A percentile compares a stretch with the other conserved stretches of the same genome.
Evolutionary conservation across 148 eudicot species (phyloP).

Genomic region (Rhododendron griersonianum): DNA sequence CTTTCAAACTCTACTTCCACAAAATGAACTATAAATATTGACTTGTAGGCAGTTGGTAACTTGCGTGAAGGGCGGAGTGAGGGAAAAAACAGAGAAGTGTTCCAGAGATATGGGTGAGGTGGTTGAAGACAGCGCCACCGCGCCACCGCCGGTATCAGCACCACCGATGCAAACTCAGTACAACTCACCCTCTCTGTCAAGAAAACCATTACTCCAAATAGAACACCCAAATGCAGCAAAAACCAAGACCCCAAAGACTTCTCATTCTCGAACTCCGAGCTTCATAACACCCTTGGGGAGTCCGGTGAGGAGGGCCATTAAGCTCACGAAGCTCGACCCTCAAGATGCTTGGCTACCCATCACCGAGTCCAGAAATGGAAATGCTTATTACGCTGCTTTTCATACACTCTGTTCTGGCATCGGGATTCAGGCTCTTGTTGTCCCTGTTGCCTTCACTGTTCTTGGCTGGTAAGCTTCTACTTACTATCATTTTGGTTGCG

Average conservation of each 20-base stretch:
- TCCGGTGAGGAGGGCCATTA: constrained; percentile 10
- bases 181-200: constrained; percentile 11
- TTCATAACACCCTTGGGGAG: constrained; percentile 15
- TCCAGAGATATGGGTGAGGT: constrained; percentile 13
- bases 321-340: constrained; percentile 8
- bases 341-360: constrained; percentile 22
- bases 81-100: not conserved
- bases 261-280: not conserved
- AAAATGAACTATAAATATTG: not conserved
- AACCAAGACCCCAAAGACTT: not conserved
- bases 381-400: constrained; percentile 15
- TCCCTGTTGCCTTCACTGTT: constrained; percentile 18
- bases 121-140: constrained; percentile 1
- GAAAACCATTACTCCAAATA: constrained; percentile 2
- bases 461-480: constrained; percentile 13
- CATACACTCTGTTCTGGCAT: constrained; percentile 15
- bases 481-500: not conserved
- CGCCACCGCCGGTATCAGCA: not conserved
- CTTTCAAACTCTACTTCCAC: not conserved
- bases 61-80: not conserved
- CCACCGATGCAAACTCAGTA: constrained; percentile 13
- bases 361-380: constrained; percentile 19
- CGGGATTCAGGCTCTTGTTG: constrained; percentile 13
- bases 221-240: not conserved
- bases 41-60: not conserved